Evolutionary conservation across 495 filamentous ascomycete genomes (phyloP), one percentile per base, ranked within the genome.

Genomic region (Cudoniella acicularis): DNA sequence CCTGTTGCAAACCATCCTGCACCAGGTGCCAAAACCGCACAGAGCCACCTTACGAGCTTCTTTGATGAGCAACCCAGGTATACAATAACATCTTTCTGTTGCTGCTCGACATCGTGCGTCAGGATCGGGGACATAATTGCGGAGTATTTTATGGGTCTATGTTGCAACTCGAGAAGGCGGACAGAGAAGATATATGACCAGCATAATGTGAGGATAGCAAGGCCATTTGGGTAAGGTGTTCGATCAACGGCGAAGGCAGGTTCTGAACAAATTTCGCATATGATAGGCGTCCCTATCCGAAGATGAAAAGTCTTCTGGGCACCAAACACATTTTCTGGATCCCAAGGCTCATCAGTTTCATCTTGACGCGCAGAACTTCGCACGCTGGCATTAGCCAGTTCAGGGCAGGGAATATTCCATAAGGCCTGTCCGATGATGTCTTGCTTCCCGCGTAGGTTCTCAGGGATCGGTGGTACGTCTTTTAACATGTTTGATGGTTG

Each of bases 41-140:
- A 54, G 11, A 54, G 51, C 51, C 51, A 54, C 22, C 51, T 27
- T 23, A 54, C 51, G 10, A 54, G 51, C n/a, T 42, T 54, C 17
- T 54, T 41, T 23, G 51, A 54, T 26, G 51, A 27, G 27, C 27
- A 27, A 18, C 4, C 25, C 13, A 54, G 51, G 17, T 54, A 27
- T 23, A 54, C 51, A 46, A 54, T 41, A 54, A 20, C 6, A 54
- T 40, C 51, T 4, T 27, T 54, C 20, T 24, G 36, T 16, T 41
- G 36, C 16, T 41, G 36, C n/a, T n/a, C n/a, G n/a, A n/a, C n/a
- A n/a, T n/a, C n/a, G n/a, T n/a, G n/a, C n/a, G n/a, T n/a, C n/a
- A n/a, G n/a, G n/a, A n/a, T n/a, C n/a, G n/a, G n/a, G n/a, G n/a
- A n/a, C n/a, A n/a, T n/a, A n/a, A n/a, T n/a, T n/a, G 36, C 16